phyloP scores from a whole-genome alignment of 495 filamentous ascomycete genomes.

The Xylaria grammica region DNA sequence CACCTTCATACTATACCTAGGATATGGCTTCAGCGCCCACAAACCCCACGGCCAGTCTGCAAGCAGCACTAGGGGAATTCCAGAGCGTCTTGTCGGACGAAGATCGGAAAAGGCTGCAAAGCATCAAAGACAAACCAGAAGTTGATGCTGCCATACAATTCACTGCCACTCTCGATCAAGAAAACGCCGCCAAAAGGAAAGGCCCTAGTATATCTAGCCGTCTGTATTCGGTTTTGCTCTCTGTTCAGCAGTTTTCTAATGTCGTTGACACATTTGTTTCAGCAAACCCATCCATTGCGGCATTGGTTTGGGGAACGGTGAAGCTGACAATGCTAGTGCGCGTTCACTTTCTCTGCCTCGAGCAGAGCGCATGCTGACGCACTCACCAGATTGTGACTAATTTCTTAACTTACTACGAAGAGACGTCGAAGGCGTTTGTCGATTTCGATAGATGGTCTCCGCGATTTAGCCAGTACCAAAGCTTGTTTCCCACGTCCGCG shows the following conservation, averaged over 20 bases:
- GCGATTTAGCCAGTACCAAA: neutral
- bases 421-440: neutral
- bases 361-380: neutral
- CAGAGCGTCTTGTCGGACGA: neutral
- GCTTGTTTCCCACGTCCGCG: neutral
- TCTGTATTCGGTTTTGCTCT: neutral
- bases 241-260: slow-evolving; percentile 26
- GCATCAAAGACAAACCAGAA: neutral
- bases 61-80: neutral
- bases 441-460: neutral
- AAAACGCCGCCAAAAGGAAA: neutral
- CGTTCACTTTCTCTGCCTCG: neutral
- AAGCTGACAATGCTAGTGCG: slow-evolving; percentile 20
- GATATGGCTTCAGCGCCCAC: neutral
- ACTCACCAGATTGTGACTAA: neutral
- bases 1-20: neutral
- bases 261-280: slow-evolving; percentile 42
- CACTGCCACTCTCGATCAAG: neutral
- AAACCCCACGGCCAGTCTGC: neutral
- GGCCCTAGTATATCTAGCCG: neutral
- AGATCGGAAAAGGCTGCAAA: slow-evolving; percentile 2
- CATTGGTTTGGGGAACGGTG: slow-evolving; percentile 47
- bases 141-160: neutral
- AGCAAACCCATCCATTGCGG: slow-evolving; percentile 41
- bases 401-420: slow-evolving; percentile 2